Conservation (phyloP, 164 flowering plant genomes). For the Magnolia kwangsiensis region DNA sequence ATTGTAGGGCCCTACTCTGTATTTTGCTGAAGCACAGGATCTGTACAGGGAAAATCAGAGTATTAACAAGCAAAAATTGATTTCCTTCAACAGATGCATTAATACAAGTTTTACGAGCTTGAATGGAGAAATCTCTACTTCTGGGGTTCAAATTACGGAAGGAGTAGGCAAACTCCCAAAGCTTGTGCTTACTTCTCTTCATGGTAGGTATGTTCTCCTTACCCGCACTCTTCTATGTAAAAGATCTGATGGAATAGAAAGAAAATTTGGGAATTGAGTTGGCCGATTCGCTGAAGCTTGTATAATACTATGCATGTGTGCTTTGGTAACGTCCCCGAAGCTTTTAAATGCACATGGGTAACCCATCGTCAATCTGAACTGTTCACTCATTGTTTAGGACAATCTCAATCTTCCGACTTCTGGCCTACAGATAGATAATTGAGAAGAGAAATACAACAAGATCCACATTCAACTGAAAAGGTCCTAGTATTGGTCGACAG, state of each 20-base stretch:
- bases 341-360: too few species aligned
- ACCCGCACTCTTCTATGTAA: not conserved
- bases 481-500: not conserved
- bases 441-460: not conserved
- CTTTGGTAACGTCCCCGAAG: not conserved
- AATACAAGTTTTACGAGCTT: conserved; percentile 40
- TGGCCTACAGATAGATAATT: not conserved
- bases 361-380: not conserved
- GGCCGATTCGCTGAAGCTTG: too few species aligned
- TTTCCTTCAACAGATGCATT: not conserved
- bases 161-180: conserved; percentile 77
- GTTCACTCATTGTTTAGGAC: not conserved
- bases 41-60: too few species aligned
- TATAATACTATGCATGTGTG: not conserved
- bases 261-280: too few species aligned
- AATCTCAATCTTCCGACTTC: not conserved
- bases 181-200: conserved; percentile 51
- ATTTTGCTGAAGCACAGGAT: too few species aligned
- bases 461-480: not conserved
- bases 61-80: not conserved
- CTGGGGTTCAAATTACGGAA: conserved; percentile 54
- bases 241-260: too few species aligned
- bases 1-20: too few species aligned
- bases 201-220: conserved; percentile 44
- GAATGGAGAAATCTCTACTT: conserved; percentile 23